Evolutionary conservation across 2,329 filamentous ascomycete genomes (phyloP).

Genomic region (Venturia asperata): DNA sequence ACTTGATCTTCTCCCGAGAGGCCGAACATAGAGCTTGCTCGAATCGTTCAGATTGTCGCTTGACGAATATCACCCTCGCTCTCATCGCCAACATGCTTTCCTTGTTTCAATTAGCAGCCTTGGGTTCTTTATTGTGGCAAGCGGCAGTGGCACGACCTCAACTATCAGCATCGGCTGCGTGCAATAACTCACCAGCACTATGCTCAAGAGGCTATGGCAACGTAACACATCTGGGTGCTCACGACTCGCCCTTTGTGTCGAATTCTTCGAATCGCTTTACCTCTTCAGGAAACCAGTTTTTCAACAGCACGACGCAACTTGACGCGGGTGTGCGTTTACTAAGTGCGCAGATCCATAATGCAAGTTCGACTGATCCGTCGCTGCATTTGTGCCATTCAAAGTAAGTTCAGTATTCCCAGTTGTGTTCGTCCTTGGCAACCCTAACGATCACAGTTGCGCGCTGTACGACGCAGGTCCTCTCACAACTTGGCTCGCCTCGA

Average conservation of each 20-base stretch:
- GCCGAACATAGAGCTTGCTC: neutral
- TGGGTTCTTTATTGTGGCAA: constrained; percentile 24
- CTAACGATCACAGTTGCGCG: constrained; percentile 38
- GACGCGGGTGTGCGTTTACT: constrained; percentile 65
- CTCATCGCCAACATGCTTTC: constrained; percentile 3
- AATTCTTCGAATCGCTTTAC: constrained; percentile 56
- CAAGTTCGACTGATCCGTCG: constrained; percentile 34
- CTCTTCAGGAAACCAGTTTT: constrained; percentile 64
- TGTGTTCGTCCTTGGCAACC: neutral
- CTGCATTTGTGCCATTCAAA: constrained; percentile 65
- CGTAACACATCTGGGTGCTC: constrained; percentile 70
- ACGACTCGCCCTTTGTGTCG: constrained; percentile 65
- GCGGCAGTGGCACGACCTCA: constrained; percentile 12
- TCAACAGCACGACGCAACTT: constrained; percentile 64
- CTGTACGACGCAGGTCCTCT: constrained; percentile 64
- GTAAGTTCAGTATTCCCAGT: neutral
- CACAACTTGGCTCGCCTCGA: constrained; percentile 53
- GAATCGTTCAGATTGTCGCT: neutral
- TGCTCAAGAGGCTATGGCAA: constrained; percentile 66
- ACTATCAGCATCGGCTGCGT: constrained; percentile 40
- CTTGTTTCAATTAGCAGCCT: neutral
- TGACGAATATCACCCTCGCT: neutral
- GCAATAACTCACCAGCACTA: constrained; percentile 74
- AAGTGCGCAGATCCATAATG: constrained; percentile 63
- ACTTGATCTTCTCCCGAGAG: neutral